These are phyloP conservation scores for Bryoerythrophyllum caledonicum DNA, from an alignment of 225 moss, liverwort and hornwort genomes.

Conservation along the genomic window DNA sequence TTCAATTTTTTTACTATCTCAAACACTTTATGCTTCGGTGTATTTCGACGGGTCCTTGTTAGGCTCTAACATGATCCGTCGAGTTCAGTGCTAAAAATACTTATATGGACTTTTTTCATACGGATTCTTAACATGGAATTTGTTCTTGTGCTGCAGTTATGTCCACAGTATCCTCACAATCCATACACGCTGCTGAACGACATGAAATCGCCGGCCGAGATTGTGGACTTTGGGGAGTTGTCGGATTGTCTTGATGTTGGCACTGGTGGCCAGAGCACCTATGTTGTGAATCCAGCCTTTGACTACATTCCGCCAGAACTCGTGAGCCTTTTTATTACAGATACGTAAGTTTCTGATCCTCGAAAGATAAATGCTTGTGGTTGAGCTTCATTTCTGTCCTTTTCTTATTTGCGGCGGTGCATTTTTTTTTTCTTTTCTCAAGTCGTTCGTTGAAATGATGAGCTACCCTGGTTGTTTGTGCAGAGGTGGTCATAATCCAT, in stretches of 20 bases:
- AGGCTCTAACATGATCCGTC: neutral
- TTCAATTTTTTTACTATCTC: neutral
- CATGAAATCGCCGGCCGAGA: slow-evolving; percentile 91
- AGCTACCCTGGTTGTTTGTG: slow-evolving; percentile 31
- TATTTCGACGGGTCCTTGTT: neutral
- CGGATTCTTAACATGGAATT: neutral
- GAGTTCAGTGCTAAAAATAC: neutral
- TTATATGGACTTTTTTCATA: neutral
- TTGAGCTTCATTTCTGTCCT: neutral
- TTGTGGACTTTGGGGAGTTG: slow-evolving; percentile 87
- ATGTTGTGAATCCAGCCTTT: slow-evolving; percentile 88
- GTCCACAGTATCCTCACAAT: slow-evolving; percentile 96
- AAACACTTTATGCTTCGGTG: neutral
- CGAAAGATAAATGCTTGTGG: neutral
- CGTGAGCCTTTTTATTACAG: slow-evolving; percentile 98
- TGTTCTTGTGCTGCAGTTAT: slow-evolving; percentile 58
- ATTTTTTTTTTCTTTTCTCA: neutral
- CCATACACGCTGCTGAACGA: slow-evolving; percentile 87
- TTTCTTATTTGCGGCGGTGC: neutral
- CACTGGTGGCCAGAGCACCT: slow-evolving; percentile 59
- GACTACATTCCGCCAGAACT: slow-evolving; percentile 98
- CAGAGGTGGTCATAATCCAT: slow-evolving; percentile 97
- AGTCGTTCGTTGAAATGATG: slow-evolving; percentile 17
- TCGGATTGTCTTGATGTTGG: slow-evolving; percentile 83
- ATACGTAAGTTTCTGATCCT: slow-evolving; percentile 67